Evolutionary conservation across 192 early-diverging fungal genomes (phyloP).

Genomic region (Entomortierella beljakovae): DNA sequence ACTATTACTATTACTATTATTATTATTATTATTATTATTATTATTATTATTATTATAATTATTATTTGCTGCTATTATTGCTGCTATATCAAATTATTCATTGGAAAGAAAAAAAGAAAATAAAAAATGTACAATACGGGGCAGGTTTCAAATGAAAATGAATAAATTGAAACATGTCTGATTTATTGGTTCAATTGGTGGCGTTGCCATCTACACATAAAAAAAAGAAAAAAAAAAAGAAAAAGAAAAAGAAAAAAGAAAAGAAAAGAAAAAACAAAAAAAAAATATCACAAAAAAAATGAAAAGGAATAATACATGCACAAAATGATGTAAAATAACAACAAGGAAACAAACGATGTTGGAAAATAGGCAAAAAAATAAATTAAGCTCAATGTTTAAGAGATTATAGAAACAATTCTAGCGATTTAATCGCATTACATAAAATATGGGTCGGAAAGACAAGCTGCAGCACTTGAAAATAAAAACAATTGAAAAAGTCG

Average conservation of each 20-base stretch:
- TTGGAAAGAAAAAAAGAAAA: no score
- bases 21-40: no score
- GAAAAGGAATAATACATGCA: background rate
- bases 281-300: background rate
- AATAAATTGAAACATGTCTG: conserved; percentile 1
- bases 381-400: background rate
- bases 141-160: no score
- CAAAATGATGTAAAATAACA: background rate
- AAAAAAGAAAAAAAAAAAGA: background rate
- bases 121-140: no score
- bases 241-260: conserved; percentile 4
- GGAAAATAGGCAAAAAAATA: background rate
- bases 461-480: background rate
- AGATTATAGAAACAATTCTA: conserved; percentile 3
- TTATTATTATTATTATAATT: no score
- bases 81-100: no score
- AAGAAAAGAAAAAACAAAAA: background rate
- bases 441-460: conserved; percentile 24
- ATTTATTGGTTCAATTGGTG: background rate
- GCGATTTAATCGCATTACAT: background rate
- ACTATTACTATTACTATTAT: background rate
- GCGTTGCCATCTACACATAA: background rate
- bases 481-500: no score
- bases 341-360: background rate
- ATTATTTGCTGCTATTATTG: no score